These are phyloP conservation scores for Sugiyamaella qingdaonensis DNA, from an alignment of 805 yeast species.

Conservation along the genomic window DNA sequence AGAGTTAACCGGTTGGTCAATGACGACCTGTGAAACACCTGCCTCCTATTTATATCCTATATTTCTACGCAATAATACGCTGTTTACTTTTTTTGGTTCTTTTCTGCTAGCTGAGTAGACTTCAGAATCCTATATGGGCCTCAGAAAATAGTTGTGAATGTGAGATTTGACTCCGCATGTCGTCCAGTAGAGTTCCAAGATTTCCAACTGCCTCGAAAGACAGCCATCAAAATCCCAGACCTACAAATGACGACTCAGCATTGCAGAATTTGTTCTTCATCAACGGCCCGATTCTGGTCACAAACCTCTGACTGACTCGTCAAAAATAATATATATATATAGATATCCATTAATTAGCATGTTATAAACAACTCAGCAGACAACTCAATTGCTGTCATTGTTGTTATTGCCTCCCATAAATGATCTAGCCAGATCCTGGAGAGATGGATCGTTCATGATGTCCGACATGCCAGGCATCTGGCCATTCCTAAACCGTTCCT, in stretches of 20 bases:
- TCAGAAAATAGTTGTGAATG: constrained; percentile 19
- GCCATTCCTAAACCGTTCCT: constrained; percentile 57
- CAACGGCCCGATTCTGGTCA: constrained; percentile 14
- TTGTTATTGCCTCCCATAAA: constrained; percentile 54
- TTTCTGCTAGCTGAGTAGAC: no score
- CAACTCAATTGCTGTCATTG: constrained; percentile 2
- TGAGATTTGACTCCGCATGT: constrained; percentile 16
- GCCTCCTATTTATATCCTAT: neutral
- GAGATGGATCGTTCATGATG: constrained; percentile 75
- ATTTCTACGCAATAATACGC: neutral
- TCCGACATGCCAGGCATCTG: constrained; percentile 61
- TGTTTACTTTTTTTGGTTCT: no score
- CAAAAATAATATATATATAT: no score
- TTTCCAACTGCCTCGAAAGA: constrained; percentile 12
- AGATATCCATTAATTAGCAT: no score
- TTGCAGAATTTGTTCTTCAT: constrained; percentile 24
- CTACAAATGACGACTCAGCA: constrained; percentile 11
- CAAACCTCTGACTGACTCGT: no score
- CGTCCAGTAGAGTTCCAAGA: neutral
- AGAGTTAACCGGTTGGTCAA: constrained; percentile 1
- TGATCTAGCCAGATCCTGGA: constrained; percentile 65
- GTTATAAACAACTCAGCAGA: neutral
- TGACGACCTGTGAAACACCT: neutral
- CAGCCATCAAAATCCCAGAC: constrained; percentile 1
- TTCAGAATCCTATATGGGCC: constrained; percentile 7